Conservation (phyloP, 23 red algal species). For the Gracilariopsis chorda region DNA sequence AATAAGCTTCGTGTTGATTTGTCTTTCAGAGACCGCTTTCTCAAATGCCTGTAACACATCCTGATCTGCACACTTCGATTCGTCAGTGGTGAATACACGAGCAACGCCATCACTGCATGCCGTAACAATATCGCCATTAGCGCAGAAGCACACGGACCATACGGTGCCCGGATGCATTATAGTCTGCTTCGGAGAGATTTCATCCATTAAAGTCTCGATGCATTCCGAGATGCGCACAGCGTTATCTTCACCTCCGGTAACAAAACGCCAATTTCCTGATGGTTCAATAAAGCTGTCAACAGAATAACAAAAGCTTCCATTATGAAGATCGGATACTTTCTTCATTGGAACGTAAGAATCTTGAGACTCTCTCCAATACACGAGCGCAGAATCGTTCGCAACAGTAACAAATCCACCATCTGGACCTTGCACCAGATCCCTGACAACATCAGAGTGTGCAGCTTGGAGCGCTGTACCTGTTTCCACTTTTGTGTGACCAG, state of each 20-base stretch:
- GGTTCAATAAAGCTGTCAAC: constrained; percentile 4
- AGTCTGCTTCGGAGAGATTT: constrained; percentile 7
- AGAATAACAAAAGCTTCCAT: constrained; percentile 70
- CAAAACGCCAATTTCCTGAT: constrained; percentile 37
- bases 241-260: constrained; percentile 77
- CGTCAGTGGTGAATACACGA: constrained; percentile 61
- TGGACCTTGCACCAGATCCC: constrained; percentile 49
- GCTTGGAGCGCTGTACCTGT: constrained; percentile 6
- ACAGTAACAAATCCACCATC: constrained; percentile 60
- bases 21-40: constrained; percentile 41
- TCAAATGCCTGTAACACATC: constrained; percentile 72
- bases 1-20: constrained; percentile 75
- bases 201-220: not conserved
- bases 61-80: constrained; percentile 24
- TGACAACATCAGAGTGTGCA: constrained; percentile 73
- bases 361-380: constrained; percentile 30
- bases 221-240: constrained; percentile 52
- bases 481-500: constrained; percentile 8
- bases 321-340: constrained; percentile 54
- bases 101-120: constrained; percentile 76
- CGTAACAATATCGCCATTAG: constrained; percentile 60
- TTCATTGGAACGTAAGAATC: not conserved
- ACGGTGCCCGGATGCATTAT: constrained; percentile 77
- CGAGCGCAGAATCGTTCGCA: constrained; percentile 63
- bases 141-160: constrained; percentile 54